Conservation (phyloP, 1,139 yeast species). For the Scheffersomyces lignicola region DNA sequence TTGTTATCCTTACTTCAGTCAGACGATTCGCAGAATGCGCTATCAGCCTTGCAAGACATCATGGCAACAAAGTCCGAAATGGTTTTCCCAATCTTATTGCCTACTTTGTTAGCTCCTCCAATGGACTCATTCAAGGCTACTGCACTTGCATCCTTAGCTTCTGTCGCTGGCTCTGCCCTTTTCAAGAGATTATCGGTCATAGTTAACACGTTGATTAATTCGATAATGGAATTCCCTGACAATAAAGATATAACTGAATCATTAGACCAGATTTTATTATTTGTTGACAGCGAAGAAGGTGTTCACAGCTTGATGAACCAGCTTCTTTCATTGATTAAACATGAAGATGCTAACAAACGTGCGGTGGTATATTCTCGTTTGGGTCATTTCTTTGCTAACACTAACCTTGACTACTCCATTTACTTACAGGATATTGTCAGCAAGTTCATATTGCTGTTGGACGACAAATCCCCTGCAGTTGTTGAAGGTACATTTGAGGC, state of each 20-base stretch:
- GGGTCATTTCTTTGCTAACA: conserved; percentile 66
- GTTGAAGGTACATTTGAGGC: conserved; percentile 73
- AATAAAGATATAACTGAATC: conserved; percentile 48
- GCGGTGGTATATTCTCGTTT: conserved; percentile 68
- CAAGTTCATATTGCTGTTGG: conserved; percentile 69
- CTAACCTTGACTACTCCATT: conserved; percentile 67
- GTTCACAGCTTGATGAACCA: conserved; percentile 84
- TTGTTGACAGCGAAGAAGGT: conserved; percentile 80
- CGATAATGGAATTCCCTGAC: conserved; percentile 43
- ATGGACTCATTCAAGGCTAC: conserved; percentile 81
- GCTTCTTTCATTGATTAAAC: conserved; percentile 70
- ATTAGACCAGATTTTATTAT: conserved; percentile 65
- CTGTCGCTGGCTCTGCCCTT: conserved; percentile 86
- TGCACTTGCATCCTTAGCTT: conserved; percentile 85
- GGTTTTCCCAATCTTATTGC: conserved; percentile 91
- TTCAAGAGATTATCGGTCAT: conserved; percentile 71
- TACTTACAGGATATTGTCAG: conserved; percentile 77
- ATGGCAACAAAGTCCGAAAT: conserved; percentile 89
- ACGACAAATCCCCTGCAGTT: conserved; percentile 64
- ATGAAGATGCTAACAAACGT: conserved; percentile 70
- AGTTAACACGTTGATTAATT: conserved; percentile 68
- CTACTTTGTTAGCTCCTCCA: conserved; percentile 80
- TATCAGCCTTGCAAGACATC: conserved; percentile 86
- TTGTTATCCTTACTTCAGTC: conserved; percentile 71
- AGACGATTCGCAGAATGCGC: conserved; percentile 70